A percentile compares a stretch with the other conserved stretches of the same genome.
Conservation (phyloP, 495 filamentous ascomycete species). For the Penicillium waksmanii region DNA sequence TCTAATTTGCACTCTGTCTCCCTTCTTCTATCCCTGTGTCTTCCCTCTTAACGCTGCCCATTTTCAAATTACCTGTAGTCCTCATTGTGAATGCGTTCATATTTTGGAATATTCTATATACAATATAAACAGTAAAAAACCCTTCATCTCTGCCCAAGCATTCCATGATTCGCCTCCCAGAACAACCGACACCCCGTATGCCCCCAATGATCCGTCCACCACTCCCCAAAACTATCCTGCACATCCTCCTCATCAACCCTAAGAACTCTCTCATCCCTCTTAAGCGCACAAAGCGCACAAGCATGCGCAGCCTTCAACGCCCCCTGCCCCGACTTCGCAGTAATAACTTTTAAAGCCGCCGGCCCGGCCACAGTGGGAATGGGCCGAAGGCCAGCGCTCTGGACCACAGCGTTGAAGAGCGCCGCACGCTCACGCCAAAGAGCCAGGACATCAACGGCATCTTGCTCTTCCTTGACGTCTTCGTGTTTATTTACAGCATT, state of each 20-base stretch:
- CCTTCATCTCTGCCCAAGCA: constrained; percentile 64
- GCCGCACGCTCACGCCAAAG: constrained; percentile 63
- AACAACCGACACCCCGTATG: constrained; percentile 80
- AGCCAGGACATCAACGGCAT: constrained; percentile 75
- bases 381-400: constrained; percentile 38
- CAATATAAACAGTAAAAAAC: background rate
- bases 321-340: constrained; percentile 51
- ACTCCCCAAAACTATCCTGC: constrained; percentile 90
- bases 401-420: constrained; percentile 45
- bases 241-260: constrained; percentile 72
- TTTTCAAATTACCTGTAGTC: background rate
- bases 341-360: constrained; percentile 61
- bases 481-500: constrained; percentile 79
- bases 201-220: constrained; percentile 93
- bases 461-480: constrained; percentile 80
- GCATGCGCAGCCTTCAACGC: constrained; percentile 70
- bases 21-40: constrained; percentile 1
- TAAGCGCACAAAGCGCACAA: constrained; percentile 89
- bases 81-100: no score
- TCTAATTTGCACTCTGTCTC: background rate
- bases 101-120: no score
- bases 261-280: constrained; percentile 77
- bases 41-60: background rate
- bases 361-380: constrained; percentile 72
- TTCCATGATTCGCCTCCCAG: constrained; percentile 74